Evolutionary conservation across 768 basidiomycete species (phyloP).

Genomic region (Boletus pseudo-olivaceus): DNA sequence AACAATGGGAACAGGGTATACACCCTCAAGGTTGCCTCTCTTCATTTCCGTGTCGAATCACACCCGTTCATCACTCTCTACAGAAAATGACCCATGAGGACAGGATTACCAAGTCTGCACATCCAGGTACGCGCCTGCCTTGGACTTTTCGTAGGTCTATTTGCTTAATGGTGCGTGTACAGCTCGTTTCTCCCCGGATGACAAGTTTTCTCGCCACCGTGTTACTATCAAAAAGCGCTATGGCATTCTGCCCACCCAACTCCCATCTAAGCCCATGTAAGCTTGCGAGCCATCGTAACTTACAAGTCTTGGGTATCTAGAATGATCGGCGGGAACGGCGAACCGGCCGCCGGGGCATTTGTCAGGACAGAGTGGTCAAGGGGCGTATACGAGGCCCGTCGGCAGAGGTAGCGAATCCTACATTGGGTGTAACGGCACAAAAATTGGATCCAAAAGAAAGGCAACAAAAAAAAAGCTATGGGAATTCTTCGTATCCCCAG

Average conservation of each 20-base stretch:
- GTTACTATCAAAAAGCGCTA: conserved; percentile 96
- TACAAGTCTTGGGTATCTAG: not conserved
- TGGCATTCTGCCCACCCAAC: conserved; percentile 83
- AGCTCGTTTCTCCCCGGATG: conserved; percentile 99
- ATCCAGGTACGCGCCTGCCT: conserved; percentile 67
- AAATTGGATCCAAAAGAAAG: too few relatives aligned
- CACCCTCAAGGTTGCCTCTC: conserved; percentile 83
- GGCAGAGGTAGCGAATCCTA: not conserved
- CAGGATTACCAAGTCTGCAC: conserved; percentile 90
- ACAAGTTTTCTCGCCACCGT: conserved; percentile 97
- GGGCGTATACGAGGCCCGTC: not conserved
- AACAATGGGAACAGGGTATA: conserved; percentile 78
- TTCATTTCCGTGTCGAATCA: not conserved
- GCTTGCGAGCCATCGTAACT: not conserved
- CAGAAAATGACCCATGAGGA: conserved; percentile 85
- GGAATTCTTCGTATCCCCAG: not conserved
- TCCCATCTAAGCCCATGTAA: conserved; percentile 86
- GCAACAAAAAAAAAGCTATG: conserved; percentile 28
- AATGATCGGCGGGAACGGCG: not conserved
- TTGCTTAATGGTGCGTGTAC: not conserved
- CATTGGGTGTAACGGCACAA: not conserved
- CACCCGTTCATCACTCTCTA: conserved; percentile 4
- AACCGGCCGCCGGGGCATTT: not conserved
- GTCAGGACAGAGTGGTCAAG: not conserved
- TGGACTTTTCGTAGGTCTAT: not conserved